Evolutionary conservation across 2,329 filamentous ascomycete species (phyloP).

Genomic region (Botrytis medusae): DNA sequence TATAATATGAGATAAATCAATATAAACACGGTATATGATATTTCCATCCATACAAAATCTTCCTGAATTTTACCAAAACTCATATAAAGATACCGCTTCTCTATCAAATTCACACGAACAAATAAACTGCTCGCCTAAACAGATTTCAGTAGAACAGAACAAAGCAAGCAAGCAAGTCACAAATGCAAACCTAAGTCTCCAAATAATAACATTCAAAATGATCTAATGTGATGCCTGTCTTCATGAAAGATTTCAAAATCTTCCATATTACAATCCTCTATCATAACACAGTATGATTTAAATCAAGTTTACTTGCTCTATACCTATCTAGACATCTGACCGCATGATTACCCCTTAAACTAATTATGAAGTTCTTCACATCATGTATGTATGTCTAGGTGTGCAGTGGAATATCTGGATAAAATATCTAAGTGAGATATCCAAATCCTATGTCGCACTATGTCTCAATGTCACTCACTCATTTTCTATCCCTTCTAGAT

Average conservation of each 20-base stretch:
- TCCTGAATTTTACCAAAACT: too few species aligned
- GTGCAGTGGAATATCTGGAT: too few species aligned
- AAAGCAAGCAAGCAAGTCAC: neutral
- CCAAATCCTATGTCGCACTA: neutral
- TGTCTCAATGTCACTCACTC: neutral
- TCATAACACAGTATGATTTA: too few species aligned
- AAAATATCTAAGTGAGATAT: too few species aligned
- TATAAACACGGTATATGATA: neutral
- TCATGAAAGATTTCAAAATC: too few species aligned
- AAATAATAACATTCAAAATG: neutral
- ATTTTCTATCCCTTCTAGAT: neutral
- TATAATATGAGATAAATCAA: neutral
- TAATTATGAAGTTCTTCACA: rapidly evolving
- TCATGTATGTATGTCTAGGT: neutral
- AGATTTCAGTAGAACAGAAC: neutral
- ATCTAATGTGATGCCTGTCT: too few species aligned
- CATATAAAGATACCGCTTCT: neutral
- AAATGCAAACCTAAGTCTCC: neutral
- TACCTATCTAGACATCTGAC: too few species aligned
- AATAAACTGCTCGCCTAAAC: rapidly evolving
- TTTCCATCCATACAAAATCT: too few species aligned
- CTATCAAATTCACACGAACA: neutral
- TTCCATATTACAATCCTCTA: too few species aligned
- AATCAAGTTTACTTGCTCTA: too few species aligned
- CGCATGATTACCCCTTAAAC: rapidly evolving